Base-by-base conservation (phyloP, 139 green algal species). In the Chlorella sp. region DNA sequence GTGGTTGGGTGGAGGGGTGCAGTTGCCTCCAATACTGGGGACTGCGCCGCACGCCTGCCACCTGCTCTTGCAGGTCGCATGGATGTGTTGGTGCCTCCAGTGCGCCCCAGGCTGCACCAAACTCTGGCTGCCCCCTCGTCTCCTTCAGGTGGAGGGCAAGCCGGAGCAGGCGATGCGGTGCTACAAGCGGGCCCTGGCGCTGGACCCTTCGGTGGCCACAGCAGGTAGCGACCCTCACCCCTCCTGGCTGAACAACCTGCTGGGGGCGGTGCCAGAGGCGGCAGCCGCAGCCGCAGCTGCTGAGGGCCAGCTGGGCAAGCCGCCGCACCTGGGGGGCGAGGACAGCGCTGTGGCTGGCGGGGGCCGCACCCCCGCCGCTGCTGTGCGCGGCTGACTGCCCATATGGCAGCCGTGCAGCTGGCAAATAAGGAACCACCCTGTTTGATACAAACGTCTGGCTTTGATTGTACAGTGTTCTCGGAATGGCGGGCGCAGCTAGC, bases 151-250 rank as follows among this genome's bases (percentile, higher is more conserved):
- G 48, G 89, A 88, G 30, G 26, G 76, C 13, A 89, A 95, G 56
- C 73, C 64, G 30, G 54, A 79, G 9, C 84, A 89, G 43, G 94
- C 95, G 6, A 54, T 77, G 64, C 89, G 91, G 51, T 96, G 92
- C 89, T 98, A 92, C 84, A 88, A 94, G 87, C 84, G 89, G 9
- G 90, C 87, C 0, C 87, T 98, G 84, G 87, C 88, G 14, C 88
- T 97, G 24, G 92, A 97, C 86, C 92, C 92, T 0, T 65, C 40
- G 20, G 85, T 95, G 70, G 89, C 92, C 56, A 68, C 78, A 34
- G 88, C 79, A 84, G 87, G 90, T 93, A 82, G 48, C 41, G 54
- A 46, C 32, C 34, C 38, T 2, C 46, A 24, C n/a, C 36, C 38
- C 60, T 48, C 36, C 64, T 84, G 79, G 64, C 36, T 84, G 24